Evolutionary conservation across 108 stramenopile genomes (phyloP).

Genomic region (Nitzschia palea): DNA sequence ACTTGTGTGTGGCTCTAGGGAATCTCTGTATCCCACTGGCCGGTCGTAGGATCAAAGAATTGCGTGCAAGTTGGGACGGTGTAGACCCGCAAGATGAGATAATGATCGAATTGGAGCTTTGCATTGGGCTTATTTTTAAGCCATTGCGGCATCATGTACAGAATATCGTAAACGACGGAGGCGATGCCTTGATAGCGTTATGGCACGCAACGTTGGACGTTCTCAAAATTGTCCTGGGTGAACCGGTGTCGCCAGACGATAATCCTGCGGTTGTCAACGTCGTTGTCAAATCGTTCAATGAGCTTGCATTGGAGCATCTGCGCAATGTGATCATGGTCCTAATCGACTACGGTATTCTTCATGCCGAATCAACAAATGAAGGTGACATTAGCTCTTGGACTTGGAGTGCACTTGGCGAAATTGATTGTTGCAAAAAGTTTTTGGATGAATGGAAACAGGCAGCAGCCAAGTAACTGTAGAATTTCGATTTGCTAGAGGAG

Average conservation of each 20-base stretch:
- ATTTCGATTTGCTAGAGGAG: neutral
- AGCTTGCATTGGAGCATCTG: constrained; percentile 77
- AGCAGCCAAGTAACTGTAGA: constrained; percentile 14
- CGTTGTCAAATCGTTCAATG: constrained; percentile 41
- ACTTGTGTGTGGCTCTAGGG: constrained; percentile 54
- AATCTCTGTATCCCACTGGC: constrained; percentile 72
- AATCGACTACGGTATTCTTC: constrained; percentile 49
- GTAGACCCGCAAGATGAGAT: constrained; percentile 46
- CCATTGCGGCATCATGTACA: constrained; percentile 79
- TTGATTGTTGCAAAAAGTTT: constrained; percentile 47
- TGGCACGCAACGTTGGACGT: constrained; percentile 69
- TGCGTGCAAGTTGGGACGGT: constrained; percentile 27
- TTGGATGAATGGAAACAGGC: constrained; percentile 70
- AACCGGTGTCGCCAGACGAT: no score
- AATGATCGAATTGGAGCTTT: constrained; percentile 78
- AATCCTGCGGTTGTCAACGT: constrained; percentile 3
- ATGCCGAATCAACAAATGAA: constrained; percentile 15
- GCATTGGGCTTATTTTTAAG: constrained; percentile 82
- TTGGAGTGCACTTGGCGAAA: constrained; percentile 61
- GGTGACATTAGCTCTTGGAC: constrained; percentile 57
- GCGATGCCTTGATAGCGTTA: constrained; percentile 35
- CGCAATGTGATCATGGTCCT: constrained; percentile 77
- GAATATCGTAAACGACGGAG: constrained; percentile 38
- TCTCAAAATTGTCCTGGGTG: constrained; percentile 60
- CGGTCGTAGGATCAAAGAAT: constrained; percentile 53